Evolutionary conservation across 768 basidiomycete species (phyloP).

Genomic region (Auricularia cornea): DNA sequence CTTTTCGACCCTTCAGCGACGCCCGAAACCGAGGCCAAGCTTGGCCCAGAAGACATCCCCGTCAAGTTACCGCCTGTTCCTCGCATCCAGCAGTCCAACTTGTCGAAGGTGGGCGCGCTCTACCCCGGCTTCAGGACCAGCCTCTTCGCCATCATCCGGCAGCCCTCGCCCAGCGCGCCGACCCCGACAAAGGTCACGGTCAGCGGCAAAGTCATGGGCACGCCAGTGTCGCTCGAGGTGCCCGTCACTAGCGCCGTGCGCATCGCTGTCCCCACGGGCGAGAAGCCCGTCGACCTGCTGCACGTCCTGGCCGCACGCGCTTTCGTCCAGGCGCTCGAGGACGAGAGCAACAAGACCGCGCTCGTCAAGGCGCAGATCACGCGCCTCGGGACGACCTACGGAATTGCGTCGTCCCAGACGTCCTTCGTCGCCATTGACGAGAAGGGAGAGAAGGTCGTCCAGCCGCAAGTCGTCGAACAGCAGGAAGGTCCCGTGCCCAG

Average conservation of each 20-base stretch:
- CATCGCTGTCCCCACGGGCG: neutral
- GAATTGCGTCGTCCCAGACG: constrained; percentile 43
- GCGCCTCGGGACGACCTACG: constrained; percentile 42
- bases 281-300: constrained; percentile 15
- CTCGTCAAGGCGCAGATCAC: constrained; percentile 33
- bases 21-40: neutral
- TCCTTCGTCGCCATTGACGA: constrained; percentile 49
- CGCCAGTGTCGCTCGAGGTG: constrained; percentile 9
- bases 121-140: constrained; percentile 10
- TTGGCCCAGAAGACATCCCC: neutral
- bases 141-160: constrained; percentile 12
- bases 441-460: neutral
- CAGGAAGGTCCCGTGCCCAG: neutral
- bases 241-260: constrained; percentile 4
- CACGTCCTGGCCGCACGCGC: constrained; percentile 48
- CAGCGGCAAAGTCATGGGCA: constrained; percentile 7
- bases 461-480: neutral
- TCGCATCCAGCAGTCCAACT: constrained; percentile 8
- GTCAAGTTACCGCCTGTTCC: constrained; percentile 10
- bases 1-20: constrained; percentile 1
- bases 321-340: constrained; percentile 45
- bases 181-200: constrained; percentile 2
- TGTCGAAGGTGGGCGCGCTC: neutral
- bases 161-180: neutral
- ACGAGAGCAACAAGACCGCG: constrained; percentile 8